phyloP scores from a whole-genome alignment of 1,284 basidiomycete genomes.

The Termitomyces sp. region DNA sequence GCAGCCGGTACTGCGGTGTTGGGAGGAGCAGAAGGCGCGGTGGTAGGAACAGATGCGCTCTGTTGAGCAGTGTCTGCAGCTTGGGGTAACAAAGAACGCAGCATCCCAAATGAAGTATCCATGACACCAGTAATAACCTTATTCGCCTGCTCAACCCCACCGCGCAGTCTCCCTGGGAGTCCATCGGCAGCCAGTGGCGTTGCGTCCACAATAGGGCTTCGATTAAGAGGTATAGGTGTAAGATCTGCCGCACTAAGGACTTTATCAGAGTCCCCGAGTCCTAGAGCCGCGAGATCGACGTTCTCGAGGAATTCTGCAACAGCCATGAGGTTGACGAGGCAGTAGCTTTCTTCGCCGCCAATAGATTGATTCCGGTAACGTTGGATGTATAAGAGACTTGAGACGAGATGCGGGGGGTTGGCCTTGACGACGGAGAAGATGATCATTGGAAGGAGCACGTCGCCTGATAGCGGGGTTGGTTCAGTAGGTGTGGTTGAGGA shows the following conservation, averaged over 20 bases:
- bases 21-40: neutral
- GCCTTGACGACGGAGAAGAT: slow-evolving; percentile 89
- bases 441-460: slow-evolving; percentile 82
- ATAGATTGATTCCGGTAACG: slow-evolving; percentile 75
- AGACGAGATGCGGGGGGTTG: slow-evolving; percentile 82
- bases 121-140: slow-evolving; percentile 84
- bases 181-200: slow-evolving; percentile 27
- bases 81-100: slow-evolving; percentile 56
- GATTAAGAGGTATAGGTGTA: slow-evolving; percentile 65
- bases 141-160: slow-evolving; percentile 79
- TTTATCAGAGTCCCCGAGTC: slow-evolving; percentile 54
- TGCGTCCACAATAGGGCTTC: slow-evolving; percentile 27
- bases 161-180: slow-evolving; percentile 50
- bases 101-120: slow-evolving; percentile 80
- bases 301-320: slow-evolving; percentile 93
- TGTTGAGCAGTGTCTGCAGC: slow-evolving; percentile 4
- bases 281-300: slow-evolving; percentile 80
- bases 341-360: slow-evolving; percentile 87
- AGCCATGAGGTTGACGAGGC: slow-evolving; percentile 89
- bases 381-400: slow-evolving; percentile 83
- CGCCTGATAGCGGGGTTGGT: slow-evolving; percentile 55
- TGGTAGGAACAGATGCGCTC: neutral
- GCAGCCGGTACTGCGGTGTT: slow-evolving; percentile 28
- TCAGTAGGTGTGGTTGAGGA: slow-evolving; percentile 6
- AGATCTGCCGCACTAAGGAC: slow-evolving; percentile 64